These are phyloP conservation scores for Mycena olivaceomarginata DNA, from an alignment of 768 basidiomycete genomes.

Conservation along the genomic window DNA sequence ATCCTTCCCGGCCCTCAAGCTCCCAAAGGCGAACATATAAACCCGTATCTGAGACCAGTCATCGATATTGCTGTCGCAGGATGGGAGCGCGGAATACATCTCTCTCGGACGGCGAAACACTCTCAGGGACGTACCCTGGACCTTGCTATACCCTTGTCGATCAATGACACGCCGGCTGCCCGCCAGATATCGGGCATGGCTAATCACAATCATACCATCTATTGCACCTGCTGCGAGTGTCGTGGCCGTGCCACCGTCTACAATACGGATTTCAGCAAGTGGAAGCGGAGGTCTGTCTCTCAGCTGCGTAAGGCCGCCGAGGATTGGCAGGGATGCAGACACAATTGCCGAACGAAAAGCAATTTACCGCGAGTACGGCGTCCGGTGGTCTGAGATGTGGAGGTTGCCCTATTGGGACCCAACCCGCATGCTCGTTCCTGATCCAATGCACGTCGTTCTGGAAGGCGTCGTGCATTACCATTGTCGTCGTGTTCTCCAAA, in stretches of 20 bases:
- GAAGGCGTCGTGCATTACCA: conserved; percentile 4
- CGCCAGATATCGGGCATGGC: conserved; percentile 50
- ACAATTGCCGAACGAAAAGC: neutral
- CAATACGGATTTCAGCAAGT: conserved; percentile 15
- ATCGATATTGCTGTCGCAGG: too few relatives aligned
- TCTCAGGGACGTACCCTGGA: neutral
- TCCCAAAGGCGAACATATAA: too few relatives aligned
- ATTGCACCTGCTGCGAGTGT: conserved; percentile 50
- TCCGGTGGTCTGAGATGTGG: conserved; percentile 15
- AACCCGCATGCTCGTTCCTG: conserved; percentile 1
- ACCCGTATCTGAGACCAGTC: too few relatives aligned
- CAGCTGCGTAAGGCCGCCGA: neutral
- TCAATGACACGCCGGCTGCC: conserved; percentile 51
- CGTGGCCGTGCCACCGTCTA: conserved; percentile 19
- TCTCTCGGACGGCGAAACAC: neutral
- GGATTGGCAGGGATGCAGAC: conserved; percentile 14
- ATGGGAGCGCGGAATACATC: too few relatives aligned
- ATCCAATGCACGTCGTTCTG: conserved; percentile 3
- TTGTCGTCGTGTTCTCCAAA: conserved; percentile 3
- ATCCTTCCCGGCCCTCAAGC: too few relatives aligned
- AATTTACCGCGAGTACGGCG: conserved; percentile 6
- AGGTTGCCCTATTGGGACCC: conserved; percentile 5
- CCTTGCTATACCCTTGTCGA: conserved; percentile 28
- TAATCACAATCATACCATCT: conserved; percentile 39
- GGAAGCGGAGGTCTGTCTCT: neutral